phyloP scores from a whole-genome alignment of 1,284 basidiomycete genomes.

The Rhodotorula sp. region DNA sequence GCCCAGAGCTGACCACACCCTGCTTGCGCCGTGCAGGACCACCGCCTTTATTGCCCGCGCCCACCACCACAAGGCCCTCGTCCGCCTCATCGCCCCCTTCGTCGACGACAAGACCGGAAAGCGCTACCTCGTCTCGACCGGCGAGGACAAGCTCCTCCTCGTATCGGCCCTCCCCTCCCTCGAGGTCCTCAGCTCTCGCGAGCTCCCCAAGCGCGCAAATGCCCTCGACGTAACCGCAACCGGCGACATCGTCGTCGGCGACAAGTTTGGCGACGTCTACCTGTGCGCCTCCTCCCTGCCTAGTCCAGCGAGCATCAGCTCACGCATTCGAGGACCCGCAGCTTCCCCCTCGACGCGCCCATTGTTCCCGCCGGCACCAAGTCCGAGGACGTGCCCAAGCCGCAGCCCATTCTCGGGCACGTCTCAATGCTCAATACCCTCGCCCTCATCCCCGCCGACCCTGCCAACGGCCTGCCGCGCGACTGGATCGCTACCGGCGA shows the following conservation, averaged over 20 bases:
- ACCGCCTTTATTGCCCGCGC: background rate
- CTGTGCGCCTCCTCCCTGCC: slow-evolving; percentile 54
- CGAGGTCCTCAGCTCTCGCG: slow-evolving; percentile 55
- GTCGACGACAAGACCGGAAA: background rate
- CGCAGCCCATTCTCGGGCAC: slow-evolving; percentile 76
- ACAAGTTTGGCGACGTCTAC: slow-evolving; percentile 85
- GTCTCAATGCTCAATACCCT: slow-evolving; percentile 77
- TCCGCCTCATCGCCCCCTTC: slow-evolving; percentile 29
- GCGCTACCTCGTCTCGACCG: slow-evolving; percentile 65
- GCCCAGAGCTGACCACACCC: background rate
- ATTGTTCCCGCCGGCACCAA: slow-evolving; percentile 29
- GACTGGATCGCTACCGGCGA: slow-evolving; percentile 79
- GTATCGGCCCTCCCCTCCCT: slow-evolving; percentile 63
- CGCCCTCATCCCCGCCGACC: slow-evolving; percentile 57
- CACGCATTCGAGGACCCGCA: background rate
- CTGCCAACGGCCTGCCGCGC: slow-evolving; percentile 56
- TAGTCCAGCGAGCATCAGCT: background rate
- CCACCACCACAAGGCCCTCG: slow-evolving; percentile 24
- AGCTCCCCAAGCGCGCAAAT: slow-evolving; percentile 75
- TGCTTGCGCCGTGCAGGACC: background rate
- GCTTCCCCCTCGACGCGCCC: slow-evolving; percentile 43
- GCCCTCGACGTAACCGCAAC: slow-evolving; percentile 60
- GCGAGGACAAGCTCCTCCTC: slow-evolving; percentile 76
- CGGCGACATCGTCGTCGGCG: slow-evolving; percentile 68
- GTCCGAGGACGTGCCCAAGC: slow-evolving; percentile 62